Evolutionary conservation across 1,284 basidiomycete species (phyloP), one percentile per base, ranked within the genome.

Genomic region (Irpex lacteus): DNA sequence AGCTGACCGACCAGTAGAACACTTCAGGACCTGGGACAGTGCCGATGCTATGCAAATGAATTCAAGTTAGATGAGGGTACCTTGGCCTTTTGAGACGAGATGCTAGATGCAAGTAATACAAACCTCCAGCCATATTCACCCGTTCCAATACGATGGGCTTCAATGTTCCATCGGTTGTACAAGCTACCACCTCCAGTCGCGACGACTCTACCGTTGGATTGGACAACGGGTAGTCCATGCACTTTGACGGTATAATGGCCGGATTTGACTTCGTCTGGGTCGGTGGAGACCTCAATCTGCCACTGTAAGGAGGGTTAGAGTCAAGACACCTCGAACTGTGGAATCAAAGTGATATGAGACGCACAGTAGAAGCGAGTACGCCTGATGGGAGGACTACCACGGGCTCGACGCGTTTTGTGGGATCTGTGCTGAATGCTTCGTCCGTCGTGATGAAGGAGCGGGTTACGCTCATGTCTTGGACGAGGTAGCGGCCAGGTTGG

Each of bases 371-470:
- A n/a, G 54, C 15, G 54, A 56, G 54, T 15, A 56, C 54, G 36
- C 54, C 54, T 13, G 32, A 3, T 15, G 54, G 54, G 13, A 56
- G 54, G 54, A 56, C 54, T 13, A 56, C 54, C 21, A 56, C 34
- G 34, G 54, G 54, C 18, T 56, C 54, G 15, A 13, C 26, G 26
- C 32, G 19, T 36, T 15, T 15, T 4, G 26, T 15, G 0, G 19
- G 8, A 36, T 56, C 54, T 8, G 26, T 37, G 32, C 9, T 15
- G 54, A 37, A 56, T 15, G 26, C 15, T 21, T 53, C 50, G 32
- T 56, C 54, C 11, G 54, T 56, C 8, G 54, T 56, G 54, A 56
- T 13, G 54, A 56, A 56, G 6, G 54, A 56, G 26, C 54, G 54
- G 11, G 54, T 56, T 18, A 36, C 18, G 54, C 54, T 56, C n/a